Evolutionary conservation across 331 rosid genomes (phyloP).

Genomic region (Erythrophleum ivorense): DNA sequence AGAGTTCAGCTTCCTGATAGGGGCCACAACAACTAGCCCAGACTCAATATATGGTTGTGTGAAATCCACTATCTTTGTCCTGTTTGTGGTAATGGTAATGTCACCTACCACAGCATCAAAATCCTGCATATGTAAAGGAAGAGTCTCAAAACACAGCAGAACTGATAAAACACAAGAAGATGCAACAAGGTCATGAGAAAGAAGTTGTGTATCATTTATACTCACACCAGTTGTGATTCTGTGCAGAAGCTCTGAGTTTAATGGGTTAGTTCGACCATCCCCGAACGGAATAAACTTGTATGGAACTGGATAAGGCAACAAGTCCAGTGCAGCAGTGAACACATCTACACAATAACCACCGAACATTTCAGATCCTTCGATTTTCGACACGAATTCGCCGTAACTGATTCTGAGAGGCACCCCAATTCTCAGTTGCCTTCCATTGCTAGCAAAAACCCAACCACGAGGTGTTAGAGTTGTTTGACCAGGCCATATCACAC

Average conservation of each 20-base stretch:
- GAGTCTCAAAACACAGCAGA: not conserved
- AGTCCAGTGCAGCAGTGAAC: constrained; percentile 38
- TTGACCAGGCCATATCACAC: constrained; percentile 65
- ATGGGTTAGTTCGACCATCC: constrained; percentile 43
- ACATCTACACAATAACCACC: constrained; percentile 62
- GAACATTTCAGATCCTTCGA: constrained; percentile 43
- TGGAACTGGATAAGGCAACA: constrained; percentile 43
- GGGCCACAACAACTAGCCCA: constrained; percentile 72
- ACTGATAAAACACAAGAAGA: not conserved
- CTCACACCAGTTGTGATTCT: constrained; percentile 56
- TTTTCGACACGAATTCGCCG: constrained; percentile 38
- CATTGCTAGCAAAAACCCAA: constrained; percentile 55
- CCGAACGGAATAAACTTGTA: constrained; percentile 42
- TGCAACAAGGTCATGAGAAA: not conserved
- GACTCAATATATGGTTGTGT: constrained; percentile 77
- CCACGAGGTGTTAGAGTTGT: constrained; percentile 59
- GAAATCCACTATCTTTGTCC: constrained; percentile 75
- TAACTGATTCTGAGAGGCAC: constrained; percentile 45
- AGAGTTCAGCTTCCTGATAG: constrained; percentile 58
- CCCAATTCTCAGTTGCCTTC: constrained; percentile 51
- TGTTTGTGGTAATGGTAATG: constrained; percentile 65
- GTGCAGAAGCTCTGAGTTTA: constrained; percentile 56
- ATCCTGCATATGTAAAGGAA: constrained; percentile 39
- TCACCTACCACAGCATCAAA: constrained; percentile 72
- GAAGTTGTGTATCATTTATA: not conserved